These are phyloP conservation scores for Filobasidium uniguttulatum DNA, from an alignment of 1,284 basidiomycete genomes.

Conservation along the genomic window DNA sequence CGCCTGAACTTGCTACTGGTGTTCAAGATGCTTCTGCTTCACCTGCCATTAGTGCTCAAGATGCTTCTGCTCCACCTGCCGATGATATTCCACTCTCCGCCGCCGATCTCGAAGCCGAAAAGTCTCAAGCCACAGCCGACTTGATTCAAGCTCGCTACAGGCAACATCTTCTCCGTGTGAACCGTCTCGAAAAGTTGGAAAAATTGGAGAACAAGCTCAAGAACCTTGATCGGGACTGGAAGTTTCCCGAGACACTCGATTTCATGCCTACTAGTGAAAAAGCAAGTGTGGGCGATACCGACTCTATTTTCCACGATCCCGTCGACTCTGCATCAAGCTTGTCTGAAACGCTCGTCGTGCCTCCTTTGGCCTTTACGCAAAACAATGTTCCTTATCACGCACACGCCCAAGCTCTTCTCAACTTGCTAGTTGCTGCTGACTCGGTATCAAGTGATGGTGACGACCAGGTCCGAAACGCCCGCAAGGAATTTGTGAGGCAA, in stretches of 20 bases:
- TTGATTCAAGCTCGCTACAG: conserved; percentile 8
- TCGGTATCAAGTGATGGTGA: conserved; percentile 51
- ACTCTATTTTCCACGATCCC: conserved; percentile 2
- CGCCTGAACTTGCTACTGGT: no score
- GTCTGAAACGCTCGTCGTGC: conserved; percentile 3
- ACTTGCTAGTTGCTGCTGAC: conserved; percentile 48
- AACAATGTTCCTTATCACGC: conserved; percentile 43
- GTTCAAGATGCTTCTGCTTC: no score
- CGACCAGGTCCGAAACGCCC: conserved; percentile 41
- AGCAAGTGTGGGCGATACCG: neutral
- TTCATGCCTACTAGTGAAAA: conserved; percentile 1
- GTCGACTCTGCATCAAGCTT: conserved; percentile 5
- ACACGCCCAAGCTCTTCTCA: conserved; percentile 46
- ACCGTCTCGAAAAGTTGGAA: conserved; percentile 14
- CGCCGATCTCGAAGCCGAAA: conserved; percentile 13
- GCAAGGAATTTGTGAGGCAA: conserved; percentile 44
- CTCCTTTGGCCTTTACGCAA: conserved; percentile 37
- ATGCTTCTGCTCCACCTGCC: no score
- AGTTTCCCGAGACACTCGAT: conserved; percentile 12
- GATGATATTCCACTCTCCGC: neutral
- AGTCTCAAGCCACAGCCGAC: conserved; percentile 19
- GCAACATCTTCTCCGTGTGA: conserved; percentile 6
- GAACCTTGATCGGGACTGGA: conserved; percentile 3
- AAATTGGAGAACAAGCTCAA: conserved; percentile 6
- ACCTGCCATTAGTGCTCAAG: no score